Conservation (phyloP, 768 basidiomycete genomes). For the Rhizopogon vesiculosus region DNA sequence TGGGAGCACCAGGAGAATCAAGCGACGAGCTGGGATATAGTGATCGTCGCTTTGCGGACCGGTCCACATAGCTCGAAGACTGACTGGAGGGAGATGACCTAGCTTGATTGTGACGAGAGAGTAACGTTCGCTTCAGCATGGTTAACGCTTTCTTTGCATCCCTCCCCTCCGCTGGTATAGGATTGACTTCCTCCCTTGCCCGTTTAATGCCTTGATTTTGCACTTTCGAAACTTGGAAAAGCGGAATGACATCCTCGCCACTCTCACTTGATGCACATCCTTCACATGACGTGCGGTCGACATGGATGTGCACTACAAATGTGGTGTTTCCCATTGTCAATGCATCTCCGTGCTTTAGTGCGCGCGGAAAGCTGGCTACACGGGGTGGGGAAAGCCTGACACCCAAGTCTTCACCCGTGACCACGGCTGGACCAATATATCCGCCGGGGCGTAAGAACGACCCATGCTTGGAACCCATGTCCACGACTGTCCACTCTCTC, state of each 20-base stretch:
- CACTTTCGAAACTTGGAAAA: slow-evolving; percentile 32
- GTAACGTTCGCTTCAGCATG: slow-evolving; percentile 58
- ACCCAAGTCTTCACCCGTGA: slow-evolving; percentile 22
- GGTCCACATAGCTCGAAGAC: slow-evolving; percentile 48
- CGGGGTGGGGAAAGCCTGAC: slow-evolving; percentile 59
- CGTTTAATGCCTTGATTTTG: slow-evolving; percentile 15
- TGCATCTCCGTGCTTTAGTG: slow-evolving; percentile 57
- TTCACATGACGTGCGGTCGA: slow-evolving; percentile 53
- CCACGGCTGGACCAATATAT: slow-evolving; percentile 15
- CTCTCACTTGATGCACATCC: slow-evolving; percentile 49
- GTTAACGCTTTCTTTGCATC: slow-evolving; percentile 65
- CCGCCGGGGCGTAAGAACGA: slow-evolving; percentile 49
- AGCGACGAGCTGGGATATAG: slow-evolving; percentile 46
- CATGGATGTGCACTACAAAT: slow-evolving; percentile 69
- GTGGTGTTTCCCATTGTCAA: slow-evolving; percentile 68
- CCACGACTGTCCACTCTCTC: slow-evolving; percentile 68
- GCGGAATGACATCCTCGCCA: slow-evolving; percentile 47
- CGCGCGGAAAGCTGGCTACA: slow-evolving; percentile 63
- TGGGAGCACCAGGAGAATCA: slow-evolving; percentile 48
- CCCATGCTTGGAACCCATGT: slow-evolving; percentile 85
- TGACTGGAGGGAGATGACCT: slow-evolving; percentile 10
- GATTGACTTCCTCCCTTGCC: slow-evolving; percentile 8
- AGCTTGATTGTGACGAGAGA: slow-evolving; percentile 41
- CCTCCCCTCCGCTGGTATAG: slow-evolving; percentile 21
- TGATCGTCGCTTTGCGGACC: slow-evolving; percentile 66